phyloP scores from a whole-genome alignment of 106 monocot species.

The Amphibolis antarctica region DNA sequence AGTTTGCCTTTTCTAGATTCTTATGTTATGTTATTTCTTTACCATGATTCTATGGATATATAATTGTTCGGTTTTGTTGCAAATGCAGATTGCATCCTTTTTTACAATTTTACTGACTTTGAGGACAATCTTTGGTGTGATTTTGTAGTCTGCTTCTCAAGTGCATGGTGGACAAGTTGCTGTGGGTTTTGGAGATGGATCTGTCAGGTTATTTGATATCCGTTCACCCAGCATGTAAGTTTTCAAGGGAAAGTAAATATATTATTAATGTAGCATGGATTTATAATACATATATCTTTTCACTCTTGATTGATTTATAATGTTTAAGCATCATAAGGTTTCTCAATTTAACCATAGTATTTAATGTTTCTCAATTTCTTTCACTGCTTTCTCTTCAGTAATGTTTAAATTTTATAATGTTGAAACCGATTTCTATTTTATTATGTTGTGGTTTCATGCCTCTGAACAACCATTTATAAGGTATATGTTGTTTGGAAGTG shows the following conservation, averaged over 20 bases:
- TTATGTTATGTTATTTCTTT: too few relatives aligned
- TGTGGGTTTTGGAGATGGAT: conserved; percentile 63
- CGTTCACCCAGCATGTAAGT: conserved; percentile 73
- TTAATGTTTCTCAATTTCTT: too few relatives aligned
- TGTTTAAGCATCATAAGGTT: too few relatives aligned
- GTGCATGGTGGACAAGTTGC: conserved; percentile 64
- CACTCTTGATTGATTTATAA: background rate
- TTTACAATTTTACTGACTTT: background rate
- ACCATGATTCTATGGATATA: too few relatives aligned
- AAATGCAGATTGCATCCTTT: background rate
- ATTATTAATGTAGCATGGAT: background rate
- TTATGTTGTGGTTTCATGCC: too few relatives aligned
- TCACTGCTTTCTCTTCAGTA: too few relatives aligned
- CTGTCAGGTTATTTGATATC: conserved; percentile 73
- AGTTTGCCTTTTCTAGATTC: too few relatives aligned
- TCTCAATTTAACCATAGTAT: too few relatives aligned
- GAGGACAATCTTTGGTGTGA: background rate
- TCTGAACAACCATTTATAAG: too few relatives aligned
- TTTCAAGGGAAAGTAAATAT: background rate
- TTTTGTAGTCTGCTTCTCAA: conserved; percentile 76
- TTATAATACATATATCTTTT: background rate
- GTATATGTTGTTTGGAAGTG: background rate
- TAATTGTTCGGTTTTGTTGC: too few relatives aligned
- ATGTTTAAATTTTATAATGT: too few relatives aligned
- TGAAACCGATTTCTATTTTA: too few relatives aligned